phyloP scores from a whole-genome alignment of 2,329 filamentous ascomycete genomes.

The Cadophora sp. region DNA sequence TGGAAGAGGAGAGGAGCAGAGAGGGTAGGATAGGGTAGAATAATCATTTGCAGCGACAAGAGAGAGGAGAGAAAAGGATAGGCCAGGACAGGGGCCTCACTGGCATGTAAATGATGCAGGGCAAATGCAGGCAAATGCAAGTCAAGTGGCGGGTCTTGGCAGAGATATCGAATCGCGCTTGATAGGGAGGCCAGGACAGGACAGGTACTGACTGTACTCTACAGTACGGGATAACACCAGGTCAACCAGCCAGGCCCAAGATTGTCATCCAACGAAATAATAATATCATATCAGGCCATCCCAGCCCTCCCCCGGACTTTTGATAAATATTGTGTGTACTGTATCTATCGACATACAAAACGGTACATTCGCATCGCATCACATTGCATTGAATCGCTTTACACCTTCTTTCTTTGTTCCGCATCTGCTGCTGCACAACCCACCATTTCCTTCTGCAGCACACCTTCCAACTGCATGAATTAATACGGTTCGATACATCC shows the following conservation, averaged over 20 bases:
- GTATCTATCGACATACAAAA: background rate
- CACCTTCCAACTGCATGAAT: conserved; percentile 13
- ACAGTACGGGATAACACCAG: conserved; percentile 2
- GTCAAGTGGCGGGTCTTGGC: conserved; percentile 14
- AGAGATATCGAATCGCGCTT: background rate
- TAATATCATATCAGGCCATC: background rate
- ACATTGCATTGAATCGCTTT: background rate
- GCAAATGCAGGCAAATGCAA: conserved; percentile 14
- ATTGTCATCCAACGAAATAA: background rate
- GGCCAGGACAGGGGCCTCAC: background rate
- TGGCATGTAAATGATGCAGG: background rate
- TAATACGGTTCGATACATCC: background rate
- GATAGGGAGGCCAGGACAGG: background rate
- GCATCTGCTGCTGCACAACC: background rate
- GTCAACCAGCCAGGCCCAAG: background rate
- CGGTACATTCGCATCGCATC: background rate
- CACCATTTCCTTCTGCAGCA: background rate
- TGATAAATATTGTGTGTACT: background rate
- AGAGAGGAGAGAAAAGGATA: too few species aligned
- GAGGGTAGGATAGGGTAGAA: background rate
- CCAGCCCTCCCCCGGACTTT: background rate
- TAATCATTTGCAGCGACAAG: too few species aligned
- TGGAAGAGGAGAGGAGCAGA: background rate
- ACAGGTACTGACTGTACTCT: too few species aligned
- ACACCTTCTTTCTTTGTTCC: background rate